Evolutionary conservation across 768 basidiomycete genomes (phyloP).

Genomic region (Boletus edulis): DNA sequence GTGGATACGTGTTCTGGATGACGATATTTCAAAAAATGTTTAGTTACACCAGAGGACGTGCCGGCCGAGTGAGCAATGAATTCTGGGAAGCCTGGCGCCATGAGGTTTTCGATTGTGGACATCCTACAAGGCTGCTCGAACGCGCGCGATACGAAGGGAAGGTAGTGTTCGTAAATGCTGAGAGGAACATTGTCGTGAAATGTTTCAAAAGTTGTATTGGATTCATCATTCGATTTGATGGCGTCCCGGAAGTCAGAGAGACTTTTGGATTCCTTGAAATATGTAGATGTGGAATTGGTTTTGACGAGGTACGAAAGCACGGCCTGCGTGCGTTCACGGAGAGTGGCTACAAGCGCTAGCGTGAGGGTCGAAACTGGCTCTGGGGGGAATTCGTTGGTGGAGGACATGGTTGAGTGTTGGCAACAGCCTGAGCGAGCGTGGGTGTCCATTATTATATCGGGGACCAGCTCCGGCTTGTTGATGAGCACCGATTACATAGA

Average conservation of each 20-base stretch:
- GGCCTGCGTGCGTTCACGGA: constrained; percentile 18
- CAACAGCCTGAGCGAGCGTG: too few relatives aligned
- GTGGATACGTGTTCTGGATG: constrained; percentile 22
- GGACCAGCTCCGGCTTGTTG: neutral
- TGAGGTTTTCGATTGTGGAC: constrained; percentile 18
- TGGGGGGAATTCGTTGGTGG: constrained; percentile 11
- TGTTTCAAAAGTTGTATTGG: neutral
- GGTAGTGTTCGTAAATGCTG: constrained; percentile 16
- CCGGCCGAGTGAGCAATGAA: constrained; percentile 22
- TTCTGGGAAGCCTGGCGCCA: constrained; percentile 21
- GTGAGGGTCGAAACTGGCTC: constrained; percentile 14
- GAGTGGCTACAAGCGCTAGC: constrained; percentile 10
- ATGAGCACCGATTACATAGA: too few relatives aligned
- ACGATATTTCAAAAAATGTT: constrained; percentile 20
- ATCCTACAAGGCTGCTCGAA: constrained; percentile 21
- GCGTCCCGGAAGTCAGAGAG: constrained; percentile 15
- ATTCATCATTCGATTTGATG: neutral
- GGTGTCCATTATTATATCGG: neutral
- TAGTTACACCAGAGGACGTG: constrained; percentile 14
- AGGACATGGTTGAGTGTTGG: constrained; percentile 4
- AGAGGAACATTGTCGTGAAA: constrained; percentile 19
- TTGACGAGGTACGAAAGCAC: constrained; percentile 24
- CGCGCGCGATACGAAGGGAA: constrained; percentile 18
- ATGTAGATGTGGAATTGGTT: constrained; percentile 17
- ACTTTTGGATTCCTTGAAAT: constrained; percentile 13